Evolutionary conservation across 1,284 basidiomycete species (phyloP), one percentile per base, ranked within the genome.

Genomic region (Thelephora terrestris): DNA sequence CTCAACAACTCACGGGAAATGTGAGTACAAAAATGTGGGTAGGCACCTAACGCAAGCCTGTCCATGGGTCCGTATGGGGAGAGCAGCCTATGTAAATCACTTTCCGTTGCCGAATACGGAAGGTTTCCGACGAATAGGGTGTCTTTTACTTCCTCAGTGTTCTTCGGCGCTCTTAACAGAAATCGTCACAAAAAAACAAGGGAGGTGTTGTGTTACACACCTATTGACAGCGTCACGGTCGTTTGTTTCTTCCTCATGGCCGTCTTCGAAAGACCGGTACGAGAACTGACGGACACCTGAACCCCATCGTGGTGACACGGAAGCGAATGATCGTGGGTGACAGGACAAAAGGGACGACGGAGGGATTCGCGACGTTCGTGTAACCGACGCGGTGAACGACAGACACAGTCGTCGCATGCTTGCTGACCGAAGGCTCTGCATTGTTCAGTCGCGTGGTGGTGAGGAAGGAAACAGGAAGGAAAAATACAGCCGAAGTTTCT

Each of bases 121-220:
- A 52, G 24, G n/a, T 47, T 47, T 20, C 45, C 45, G 20, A 52
- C 17, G 27, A 38, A 52, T 14, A 52, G 27, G 7, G 45, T 50
- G 18, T 27, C 17, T 6, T 44, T 47, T 21, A 18, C 10, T 6
- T 10, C 10, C 16, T n/a, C 21, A 5, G 14, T n/a, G 14, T 21
- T 21, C 39, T 12, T 32, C 6, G 4, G 29, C 7, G 29, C 29
- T 10, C 29, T 32, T 3, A 32, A 32, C 29, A 5, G 14, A 32
- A 32, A 32, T 12, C 29, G 14, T 32, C 29, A 32, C 9, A 32
- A 6, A 12, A 14, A 32, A 3, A 10, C 7, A 6, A 14, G 14
- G 27, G 27, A 10, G 29, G 14, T 32, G 29, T 14, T 6, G 12
- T 32, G 14, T 14, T 10, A 32, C 29, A 7, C 29, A 32, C 29